Evolutionary conservation across 164 flowering plant genomes (phyloP), one percentile per base, ranked within the genome.

Genomic region (Buxus sempervirens): DNA sequence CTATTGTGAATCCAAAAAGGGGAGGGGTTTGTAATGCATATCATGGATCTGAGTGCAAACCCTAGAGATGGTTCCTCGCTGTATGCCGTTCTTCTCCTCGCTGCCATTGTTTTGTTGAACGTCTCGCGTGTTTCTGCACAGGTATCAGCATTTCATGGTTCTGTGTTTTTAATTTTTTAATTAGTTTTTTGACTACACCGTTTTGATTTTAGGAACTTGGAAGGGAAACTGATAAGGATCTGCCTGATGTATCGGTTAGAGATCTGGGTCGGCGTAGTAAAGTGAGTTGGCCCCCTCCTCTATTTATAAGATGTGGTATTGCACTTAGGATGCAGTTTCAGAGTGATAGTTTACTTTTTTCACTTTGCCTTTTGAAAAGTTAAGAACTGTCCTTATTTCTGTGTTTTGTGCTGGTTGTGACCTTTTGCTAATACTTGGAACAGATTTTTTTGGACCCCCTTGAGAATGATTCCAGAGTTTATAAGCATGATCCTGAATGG

Each of bases 181-280:
- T 24, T 23, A 15, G 13, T 41, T 49, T 55, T 36, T 26, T 45
- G 55, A 16, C 10, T 19, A 9, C 4, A 18, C 20, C 25, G 15
- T 12, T 22, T 56, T 19, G 22, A 64, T 49, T 65, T 10, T 64
- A 78, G 85, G 83, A 83, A 16, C 60, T 55, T 38, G 75, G 60
- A 28, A 66, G 13, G 56, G 86, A 77, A 49, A 27, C n/a, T 45
- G 83, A 67, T 18, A 72, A 70, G 63, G 82, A 71, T 8, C 76
- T 67, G 0, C 60, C 74, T 0, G 67, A 58, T 42, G 79, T 75
- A 65, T 77, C 71, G 41, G 64, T 60, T 55, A 79, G 19, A 62
- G 85, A 84, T 76, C 83, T 92, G 22, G 90, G 89, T 45, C 84
- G 98, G 41, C 92, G 94, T 49, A 85, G 94, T 75, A 86, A 90